Base-by-base conservation (phyloP, 306 rosid genomes). In the Nissolia schottii region DNA sequence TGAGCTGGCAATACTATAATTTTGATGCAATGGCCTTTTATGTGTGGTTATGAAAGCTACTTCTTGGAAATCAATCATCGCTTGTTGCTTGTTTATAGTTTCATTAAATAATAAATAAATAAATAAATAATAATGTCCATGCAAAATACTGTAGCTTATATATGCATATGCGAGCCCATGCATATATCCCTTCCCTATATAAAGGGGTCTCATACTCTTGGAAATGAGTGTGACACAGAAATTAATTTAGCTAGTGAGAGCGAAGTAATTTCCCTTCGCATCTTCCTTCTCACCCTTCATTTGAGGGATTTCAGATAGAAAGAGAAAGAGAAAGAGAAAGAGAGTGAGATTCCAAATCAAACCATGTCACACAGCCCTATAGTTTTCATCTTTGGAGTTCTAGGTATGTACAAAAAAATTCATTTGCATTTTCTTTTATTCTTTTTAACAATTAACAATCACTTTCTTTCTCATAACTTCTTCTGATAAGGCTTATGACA, bases 381-480 rank as follows among this genome's bases (percentile, higher is more conserved):
- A 76, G 71, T 59, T 55, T 67, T 90, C 40, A 23, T 72, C 32
- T 87, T 93, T 75, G 98, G 98, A 19, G 2, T 90, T 74, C 89
- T 93, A 65, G 97, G 97, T 90, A 85, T 28, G 3, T 10, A 48
- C 20, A 38, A 22, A 32, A 78, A 71, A 37, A 5, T 50, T 38
- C 38, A 73, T 37, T 45, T 25, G 6, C 64, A 60, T 54, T 37
- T 24, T 72, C 27, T 29, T 43, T 13, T 22, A 9, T 23, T 51
- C 10, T 15, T 7, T 29, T 7, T n/a, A n/a, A n/a, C n/a, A n/a
- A n/a, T n/a, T n/a, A n/a, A 10, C 38, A 32, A 32, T 15, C 20
- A 20, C 35, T 10, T 3, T 12, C 38, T 32, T 32, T 32, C 38
- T 32, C n/a, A 32, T 7, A 32, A 32, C 1, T 32, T 32, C 38